phyloP scores from a whole-genome alignment of 2,329 filamentous ascomycete genomes.

The Phyllosticta capitalensis region DNA sequence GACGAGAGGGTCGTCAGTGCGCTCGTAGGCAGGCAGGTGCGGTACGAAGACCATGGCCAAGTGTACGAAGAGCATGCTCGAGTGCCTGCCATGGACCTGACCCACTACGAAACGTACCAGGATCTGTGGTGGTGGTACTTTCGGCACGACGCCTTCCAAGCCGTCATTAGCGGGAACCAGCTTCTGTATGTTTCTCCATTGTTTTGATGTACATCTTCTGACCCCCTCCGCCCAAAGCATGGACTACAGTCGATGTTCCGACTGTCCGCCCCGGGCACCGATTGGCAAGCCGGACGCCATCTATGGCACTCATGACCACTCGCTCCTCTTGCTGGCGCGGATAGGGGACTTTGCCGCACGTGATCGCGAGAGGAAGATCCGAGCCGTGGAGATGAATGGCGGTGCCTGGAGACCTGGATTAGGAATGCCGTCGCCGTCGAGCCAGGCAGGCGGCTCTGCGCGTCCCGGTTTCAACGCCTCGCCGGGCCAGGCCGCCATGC shows the following conservation, averaged over 20 bases:
- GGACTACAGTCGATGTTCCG: slow-evolving; percentile 71
- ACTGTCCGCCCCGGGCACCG: slow-evolving; percentile 76
- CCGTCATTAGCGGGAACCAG: slow-evolving; percentile 74
- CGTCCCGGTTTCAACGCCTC: slow-evolving; percentile 3
- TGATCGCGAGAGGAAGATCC: slow-evolving; percentile 71
- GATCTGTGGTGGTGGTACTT: slow-evolving; percentile 95
- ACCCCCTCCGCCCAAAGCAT: slow-evolving; percentile 45
- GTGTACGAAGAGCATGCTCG: slow-evolving; percentile 30
- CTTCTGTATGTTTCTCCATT: slow-evolving; percentile 58
- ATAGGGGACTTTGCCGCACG: slow-evolving; percentile 67
- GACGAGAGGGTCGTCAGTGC: slow-evolving; percentile 46
- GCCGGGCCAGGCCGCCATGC: background rate
- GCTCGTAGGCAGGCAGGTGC: slow-evolving; percentile 48
- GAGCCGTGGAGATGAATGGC: slow-evolving; percentile 50
- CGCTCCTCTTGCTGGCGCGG: slow-evolving; percentile 72
- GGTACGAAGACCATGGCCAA: slow-evolving; percentile 49
- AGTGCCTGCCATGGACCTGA: slow-evolving; percentile 48
- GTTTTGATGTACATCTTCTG: slow-evolving; percentile 4
- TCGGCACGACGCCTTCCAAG: slow-evolving; percentile 90
- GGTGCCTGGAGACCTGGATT: slow-evolving; percentile 47
- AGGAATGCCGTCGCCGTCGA: slow-evolving; percentile 31
- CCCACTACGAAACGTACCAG: slow-evolving; percentile 68
- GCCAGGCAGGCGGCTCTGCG: slow-evolving; percentile 5
- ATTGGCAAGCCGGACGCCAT: slow-evolving; percentile 69
- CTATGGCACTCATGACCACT: slow-evolving; percentile 82